Conservation (phyloP, 768 basidiomycete genomes). For the Leccinum uliginosum region DNA sequence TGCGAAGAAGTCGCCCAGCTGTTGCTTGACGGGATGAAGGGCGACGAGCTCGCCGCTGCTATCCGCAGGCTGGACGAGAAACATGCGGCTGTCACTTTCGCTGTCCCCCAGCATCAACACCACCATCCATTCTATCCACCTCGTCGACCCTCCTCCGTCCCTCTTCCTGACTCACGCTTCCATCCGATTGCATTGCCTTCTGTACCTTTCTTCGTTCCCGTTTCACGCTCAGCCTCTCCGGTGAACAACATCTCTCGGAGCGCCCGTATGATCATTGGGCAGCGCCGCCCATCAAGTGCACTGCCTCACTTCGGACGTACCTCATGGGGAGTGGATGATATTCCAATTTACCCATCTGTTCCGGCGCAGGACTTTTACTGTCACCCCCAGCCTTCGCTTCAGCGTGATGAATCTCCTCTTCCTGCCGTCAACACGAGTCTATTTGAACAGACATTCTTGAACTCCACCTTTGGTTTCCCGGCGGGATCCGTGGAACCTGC, state of each 20-base stretch:
- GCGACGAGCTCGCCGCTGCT: constrained; percentile 60
- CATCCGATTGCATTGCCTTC: constrained; percentile 43
- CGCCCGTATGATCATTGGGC: constrained; percentile 38
- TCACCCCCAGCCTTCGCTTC: constrained; percentile 25
- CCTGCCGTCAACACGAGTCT: constrained; percentile 47
- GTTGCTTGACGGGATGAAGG: constrained; percentile 65
- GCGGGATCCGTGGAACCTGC: constrained; percentile 6
- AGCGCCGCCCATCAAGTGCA: constrained; percentile 49
- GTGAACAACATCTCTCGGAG: constrained; percentile 41
- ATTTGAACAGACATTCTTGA: constrained; percentile 42
- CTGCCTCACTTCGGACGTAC: constrained; percentile 32
- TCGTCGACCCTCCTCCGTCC: constrained; percentile 61
- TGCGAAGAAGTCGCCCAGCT: constrained; percentile 57
- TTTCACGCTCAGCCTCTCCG: constrained; percentile 43
- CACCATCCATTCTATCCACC: constrained; percentile 31
- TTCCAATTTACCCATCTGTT: constrained; percentile 20
- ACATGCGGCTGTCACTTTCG: background rate
- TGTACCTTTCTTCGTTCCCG: constrained; percentile 36
- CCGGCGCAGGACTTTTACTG: constrained; percentile 3
- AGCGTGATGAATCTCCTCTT: constrained; percentile 43
- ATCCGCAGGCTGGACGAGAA: constrained; percentile 48
- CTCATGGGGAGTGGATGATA: constrained; percentile 25
- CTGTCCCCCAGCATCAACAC: background rate
- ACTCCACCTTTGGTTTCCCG: constrained; percentile 26
- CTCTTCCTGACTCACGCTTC: constrained; percentile 43